Base-by-base conservation (phyloP, 2,329 filamentous ascomycete genomes). In the Ascochyta lentis region DNA sequence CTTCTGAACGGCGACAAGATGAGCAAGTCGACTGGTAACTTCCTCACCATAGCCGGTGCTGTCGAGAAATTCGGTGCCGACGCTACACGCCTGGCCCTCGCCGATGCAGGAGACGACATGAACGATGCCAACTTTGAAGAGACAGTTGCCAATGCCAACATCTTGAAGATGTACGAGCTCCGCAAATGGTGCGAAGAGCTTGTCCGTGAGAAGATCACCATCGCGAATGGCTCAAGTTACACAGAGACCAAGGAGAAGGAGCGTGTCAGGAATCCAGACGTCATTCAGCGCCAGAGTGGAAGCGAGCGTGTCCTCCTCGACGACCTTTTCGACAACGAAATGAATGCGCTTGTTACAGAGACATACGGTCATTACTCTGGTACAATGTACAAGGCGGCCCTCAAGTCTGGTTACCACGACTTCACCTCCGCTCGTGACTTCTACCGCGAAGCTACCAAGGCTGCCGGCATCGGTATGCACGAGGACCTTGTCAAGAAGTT, bases 41-140 rank as follows among this genome's bases (percentile, higher is more conserved):
- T 99, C 82, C 83, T 99, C 75, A 98, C 95, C 10, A 82, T 98
- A 48, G 85, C 88, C 49, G 91, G 97, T 60, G 85, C 93, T 27
- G 89, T 94, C 13, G 84, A 88, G 67, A 99, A 99, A 77, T 99
- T 95, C 68, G 95, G 95, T 70, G 94, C 95, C 8, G 95, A 98
- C 75, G 95, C 95, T 12, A 89, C 90, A 39, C 86, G 94, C 73
- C 90, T 98, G 68, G 92, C 93, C 3, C 87, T 99, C 60, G 94
- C 94, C 16, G 95, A 99, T 76, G 92, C 92, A 12, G 95, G 95
- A 67, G 95, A 99, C 71, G 91, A 90, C 61, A 92, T 97, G 59
- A 89, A 92, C 61, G 95, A 99, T 76, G 93, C 94, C 68, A 99
- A 99, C 81, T 96, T 99, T 64, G 95, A 97, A 71, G 95, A 99